Evolutionary conservation across 2,329 filamentous ascomycete species (phyloP).

Genomic region (Botrytis cinerea): DNA sequence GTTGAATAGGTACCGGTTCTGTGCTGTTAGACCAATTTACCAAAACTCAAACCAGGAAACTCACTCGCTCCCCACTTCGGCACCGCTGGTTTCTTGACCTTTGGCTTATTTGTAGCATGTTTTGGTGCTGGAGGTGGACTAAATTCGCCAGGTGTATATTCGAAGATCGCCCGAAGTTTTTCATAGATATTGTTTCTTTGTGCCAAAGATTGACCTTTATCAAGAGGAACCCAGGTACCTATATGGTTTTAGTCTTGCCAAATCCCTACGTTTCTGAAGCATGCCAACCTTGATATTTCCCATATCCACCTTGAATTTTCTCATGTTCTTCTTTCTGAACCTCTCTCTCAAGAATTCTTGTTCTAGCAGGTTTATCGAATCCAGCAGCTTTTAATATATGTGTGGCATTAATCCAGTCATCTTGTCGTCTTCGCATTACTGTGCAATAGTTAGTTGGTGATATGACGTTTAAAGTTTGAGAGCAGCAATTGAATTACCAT

Average conservation of each 20-base stretch:
- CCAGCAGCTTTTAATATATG: conserved; percentile 97
- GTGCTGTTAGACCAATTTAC: conserved; percentile 34
- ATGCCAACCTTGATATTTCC: conserved; percentile 85
- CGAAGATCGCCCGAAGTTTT: conserved; percentile 83
- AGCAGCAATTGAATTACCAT: conserved; percentile 51
- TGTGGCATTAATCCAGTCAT: conserved; percentile 99
- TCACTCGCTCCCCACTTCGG: conserved; percentile 58
- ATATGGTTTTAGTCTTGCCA: conserved; percentile 33
- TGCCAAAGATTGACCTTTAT: conserved; percentile 77
- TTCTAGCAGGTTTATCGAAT: conserved; percentile 94
- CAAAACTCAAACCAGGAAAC: conserved; percentile 31
- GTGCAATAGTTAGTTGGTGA: conserved; percentile 14
- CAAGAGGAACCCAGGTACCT: conserved; percentile 96
- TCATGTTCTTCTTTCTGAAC: conserved; percentile 96
- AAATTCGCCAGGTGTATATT: conserved; percentile 79
- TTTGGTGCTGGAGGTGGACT: conserved; percentile 93
- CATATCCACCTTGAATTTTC: conserved; percentile 97
- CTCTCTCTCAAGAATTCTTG: conserved; percentile 91
- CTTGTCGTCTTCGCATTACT: conserved; percentile 86
- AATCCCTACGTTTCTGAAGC: neutral
- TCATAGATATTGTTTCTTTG: conserved; percentile 85
- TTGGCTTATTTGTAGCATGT: conserved; percentile 85
- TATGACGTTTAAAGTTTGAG: neutral
- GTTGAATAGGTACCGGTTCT: conserved; percentile 41
- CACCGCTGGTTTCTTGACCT: conserved; percentile 66